Conservation (phyloP, 2,329 filamentous ascomycete genomes). For the Epichloe hybrida region DNA sequence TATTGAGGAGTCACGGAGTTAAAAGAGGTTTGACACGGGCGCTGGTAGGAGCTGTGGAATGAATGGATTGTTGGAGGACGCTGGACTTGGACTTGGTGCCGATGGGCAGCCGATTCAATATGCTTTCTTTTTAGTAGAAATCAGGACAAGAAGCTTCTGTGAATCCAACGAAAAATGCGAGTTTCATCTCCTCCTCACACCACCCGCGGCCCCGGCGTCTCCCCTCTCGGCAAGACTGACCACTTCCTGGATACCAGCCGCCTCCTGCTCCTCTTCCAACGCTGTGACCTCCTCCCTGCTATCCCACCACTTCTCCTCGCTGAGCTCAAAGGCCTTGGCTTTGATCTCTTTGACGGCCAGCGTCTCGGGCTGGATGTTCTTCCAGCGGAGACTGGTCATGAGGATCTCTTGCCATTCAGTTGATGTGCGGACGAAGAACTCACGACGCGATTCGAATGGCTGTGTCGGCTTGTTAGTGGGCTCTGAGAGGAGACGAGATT, state of each 20-base stretch:
- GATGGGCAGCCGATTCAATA: too few species aligned
- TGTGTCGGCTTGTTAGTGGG: constrained; percentile 31
- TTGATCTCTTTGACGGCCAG: constrained; percentile 83
- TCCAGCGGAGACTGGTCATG: constrained; percentile 59
- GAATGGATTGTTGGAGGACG: too few species aligned
- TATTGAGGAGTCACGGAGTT: too few species aligned
- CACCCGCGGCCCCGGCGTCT: constrained; percentile 30
- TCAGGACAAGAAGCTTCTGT: too few species aligned
- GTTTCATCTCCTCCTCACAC: constrained; percentile 19
- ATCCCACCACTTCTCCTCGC: constrained; percentile 98
- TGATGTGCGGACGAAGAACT: constrained; percentile 82
- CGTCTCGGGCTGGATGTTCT: constrained; percentile 51
- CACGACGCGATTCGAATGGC: constrained; percentile 79
- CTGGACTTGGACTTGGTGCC: too few species aligned
- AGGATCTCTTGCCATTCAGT: constrained; percentile 84
- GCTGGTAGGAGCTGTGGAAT: too few species aligned
- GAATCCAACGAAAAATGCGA: too few species aligned
- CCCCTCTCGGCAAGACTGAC: constrained; percentile 69
- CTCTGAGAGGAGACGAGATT: neutral
- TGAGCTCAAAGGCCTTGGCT: constrained; percentile 75
- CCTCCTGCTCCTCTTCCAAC: constrained; percentile 92
- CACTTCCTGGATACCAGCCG: constrained; percentile 86
- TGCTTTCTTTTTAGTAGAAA: too few species aligned
- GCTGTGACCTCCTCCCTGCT: constrained; percentile 83
- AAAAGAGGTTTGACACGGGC: too few species aligned